A percentile compares a stretch with the other conserved stretches of the same genome.
Evolutionary conservation across 176 grass and related monocot species (phyloP).

Genomic region (Tillandsia fasciculata): DNA sequence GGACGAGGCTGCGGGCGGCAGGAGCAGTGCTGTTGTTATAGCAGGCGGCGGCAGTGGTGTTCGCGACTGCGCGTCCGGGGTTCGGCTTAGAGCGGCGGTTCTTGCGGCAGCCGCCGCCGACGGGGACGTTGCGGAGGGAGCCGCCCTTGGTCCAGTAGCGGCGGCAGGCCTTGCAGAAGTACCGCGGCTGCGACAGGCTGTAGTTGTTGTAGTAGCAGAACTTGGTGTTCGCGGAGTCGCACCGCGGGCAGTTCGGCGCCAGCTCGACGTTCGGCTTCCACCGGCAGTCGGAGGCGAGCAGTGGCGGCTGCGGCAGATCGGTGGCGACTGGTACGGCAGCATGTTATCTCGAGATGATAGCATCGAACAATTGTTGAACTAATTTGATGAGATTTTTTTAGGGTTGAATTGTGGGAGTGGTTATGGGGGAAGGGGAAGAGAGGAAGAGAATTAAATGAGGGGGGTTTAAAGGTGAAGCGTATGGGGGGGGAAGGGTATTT

Average conservation of each 20-base stretch:
- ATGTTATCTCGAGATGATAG: conserved; percentile 48
- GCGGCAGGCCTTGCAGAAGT: conserved; percentile 92
- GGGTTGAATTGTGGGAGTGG: background rate
- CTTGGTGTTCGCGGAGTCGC: conserved; percentile 81
- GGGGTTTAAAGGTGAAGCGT: background rate
- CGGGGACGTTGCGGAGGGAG: conserved; percentile 80
- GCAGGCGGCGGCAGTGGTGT: background rate
- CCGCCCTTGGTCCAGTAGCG: conserved; percentile 94
- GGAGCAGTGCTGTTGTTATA: background rate
- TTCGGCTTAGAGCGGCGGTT: conserved; percentile 55
- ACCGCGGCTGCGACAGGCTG: conserved; percentile 88
- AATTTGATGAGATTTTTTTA: background rate
- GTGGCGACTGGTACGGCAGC: conserved; percentile 43
- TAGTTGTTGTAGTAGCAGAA: conserved; percentile 99
- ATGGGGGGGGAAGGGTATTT: background rate
- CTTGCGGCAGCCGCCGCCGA: conserved; percentile 70
- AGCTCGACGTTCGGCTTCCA: conserved; percentile 52
- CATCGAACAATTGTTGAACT: conserved; percentile 31
- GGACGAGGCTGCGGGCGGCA: conserved; percentile 16
- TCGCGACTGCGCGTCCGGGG: background rate
- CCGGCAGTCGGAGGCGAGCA: conserved; percentile 38
- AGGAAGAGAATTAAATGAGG: conserved; percentile 5
- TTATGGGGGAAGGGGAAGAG: conserved; percentile 6
- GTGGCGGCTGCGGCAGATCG: conserved; percentile 13
- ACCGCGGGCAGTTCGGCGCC: conserved; percentile 74